These are phyloP conservation scores for Hura crepitans DNA, from an alignment of 441 rosid genomes.

Conservation along the genomic window DNA sequence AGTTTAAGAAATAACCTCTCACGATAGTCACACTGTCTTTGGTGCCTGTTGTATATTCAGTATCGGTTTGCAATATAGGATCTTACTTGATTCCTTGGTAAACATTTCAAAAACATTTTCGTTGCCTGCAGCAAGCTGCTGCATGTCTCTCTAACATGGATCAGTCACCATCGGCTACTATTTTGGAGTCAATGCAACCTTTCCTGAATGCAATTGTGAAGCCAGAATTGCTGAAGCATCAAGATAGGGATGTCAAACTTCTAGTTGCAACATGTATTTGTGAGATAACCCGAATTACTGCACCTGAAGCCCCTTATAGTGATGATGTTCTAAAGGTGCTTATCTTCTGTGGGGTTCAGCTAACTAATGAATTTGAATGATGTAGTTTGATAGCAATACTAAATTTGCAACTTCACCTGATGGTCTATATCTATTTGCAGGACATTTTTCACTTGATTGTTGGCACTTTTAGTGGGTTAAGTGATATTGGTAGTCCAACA, in stretches of 20 bases:
- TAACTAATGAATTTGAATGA: conserved; percentile 14
- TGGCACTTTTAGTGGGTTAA: conserved; percentile 67
- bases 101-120: conserved; percentile 17
- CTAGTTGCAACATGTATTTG: conserved; percentile 94
- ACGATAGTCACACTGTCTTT: neutral
- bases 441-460: conserved; percentile 48
- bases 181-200: conserved; percentile 78
- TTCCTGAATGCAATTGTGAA: conserved; percentile 76
- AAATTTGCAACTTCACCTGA: conserved; percentile 22
- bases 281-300: conserved; percentile 96
- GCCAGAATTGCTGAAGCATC: conserved; percentile 87
- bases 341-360: conserved; percentile 23
- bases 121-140: conserved; percentile 77
- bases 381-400: neutral
- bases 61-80: neutral
- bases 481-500: conserved; percentile 66
- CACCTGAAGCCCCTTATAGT: conserved; percentile 97
- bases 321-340: conserved; percentile 85
- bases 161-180: conserved; percentile 69
- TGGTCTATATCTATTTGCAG: conserved; percentile 30
- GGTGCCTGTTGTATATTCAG: conserved; percentile 6
- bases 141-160: conserved; percentile 81
- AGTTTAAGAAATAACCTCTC: neutral
- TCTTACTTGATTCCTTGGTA: conserved; percentile 13
- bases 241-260: conserved; percentile 94